Conservation (phyloP, 2,329 filamentous ascomycete species). For the Botrytis pseudocinerea region DNA sequence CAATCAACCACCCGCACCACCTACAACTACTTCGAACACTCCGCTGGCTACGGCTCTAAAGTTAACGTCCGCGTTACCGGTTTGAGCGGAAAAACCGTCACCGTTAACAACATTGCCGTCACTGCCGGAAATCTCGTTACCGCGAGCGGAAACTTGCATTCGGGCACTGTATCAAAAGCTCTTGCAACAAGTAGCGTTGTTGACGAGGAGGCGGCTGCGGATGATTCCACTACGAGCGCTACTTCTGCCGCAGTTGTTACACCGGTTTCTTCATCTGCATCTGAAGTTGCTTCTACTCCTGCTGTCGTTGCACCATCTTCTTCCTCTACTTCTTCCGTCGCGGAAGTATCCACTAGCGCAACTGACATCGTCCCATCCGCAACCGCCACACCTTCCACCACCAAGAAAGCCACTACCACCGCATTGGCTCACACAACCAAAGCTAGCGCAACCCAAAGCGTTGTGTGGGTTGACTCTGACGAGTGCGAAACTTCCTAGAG, state of each 20-base stretch:
- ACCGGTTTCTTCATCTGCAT: not conserved
- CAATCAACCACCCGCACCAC: slow-evolving; percentile 52
- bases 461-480: slow-evolving; percentile 9
- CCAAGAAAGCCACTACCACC: not conserved
- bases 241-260: not conserved
- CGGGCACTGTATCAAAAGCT: not conserved
- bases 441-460: not conserved
- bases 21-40: slow-evolving; percentile 65
- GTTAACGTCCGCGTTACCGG: slow-evolving; percentile 60
- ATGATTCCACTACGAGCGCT: not conserved
- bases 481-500: not conserved
- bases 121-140: slow-evolving; percentile 27
- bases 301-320: not conserved
- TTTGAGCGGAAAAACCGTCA: slow-evolving; percentile 51
- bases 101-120: slow-evolving; percentile 53
- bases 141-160: slow-evolving; percentile 35
- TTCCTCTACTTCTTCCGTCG: too few species aligned
- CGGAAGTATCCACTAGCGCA: too few species aligned
- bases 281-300: not conserved
- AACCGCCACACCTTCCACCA: not conserved
- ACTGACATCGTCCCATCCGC: too few species aligned
- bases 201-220: too few species aligned
- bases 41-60: slow-evolving; percentile 55
- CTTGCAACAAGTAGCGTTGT: not conserved
- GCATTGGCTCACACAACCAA: slow-evolving; percentile 1